Evolutionary conservation across 1,284 basidiomycete genomes (phyloP).

Genomic region (Pterula multifida): DNA sequence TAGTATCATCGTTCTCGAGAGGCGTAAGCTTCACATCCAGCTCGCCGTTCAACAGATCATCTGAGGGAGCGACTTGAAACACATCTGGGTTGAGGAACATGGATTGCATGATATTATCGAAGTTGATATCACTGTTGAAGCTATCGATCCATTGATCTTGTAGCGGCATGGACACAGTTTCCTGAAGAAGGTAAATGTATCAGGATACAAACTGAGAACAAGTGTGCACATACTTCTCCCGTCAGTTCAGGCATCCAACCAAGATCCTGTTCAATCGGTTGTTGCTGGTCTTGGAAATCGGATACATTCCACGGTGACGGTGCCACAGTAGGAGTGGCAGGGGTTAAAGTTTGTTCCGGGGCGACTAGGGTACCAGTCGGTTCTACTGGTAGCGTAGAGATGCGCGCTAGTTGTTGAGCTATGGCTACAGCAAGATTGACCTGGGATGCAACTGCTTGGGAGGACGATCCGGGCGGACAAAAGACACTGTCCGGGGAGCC

Average conservation of each 20-base stretch:
- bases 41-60: neutral
- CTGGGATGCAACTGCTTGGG: neutral
- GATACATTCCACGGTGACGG: neutral
- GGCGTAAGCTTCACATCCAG: neutral
- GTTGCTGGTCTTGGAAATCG: no score
- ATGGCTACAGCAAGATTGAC: conserved; percentile 9
- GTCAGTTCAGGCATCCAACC: no score
- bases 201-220: no score
- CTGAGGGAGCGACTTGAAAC: neutral
- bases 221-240: no score
- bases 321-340: neutral
- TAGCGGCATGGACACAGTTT: no score
- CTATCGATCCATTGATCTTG: no score
- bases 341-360: neutral
- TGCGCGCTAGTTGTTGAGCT: conserved; percentile 2
- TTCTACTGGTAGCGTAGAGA: neutral
- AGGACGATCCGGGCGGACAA: neutral
- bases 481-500: conserved; percentile 18
- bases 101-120: no score
- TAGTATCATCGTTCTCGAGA: neutral
- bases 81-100: neutral
- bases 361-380: neutral
- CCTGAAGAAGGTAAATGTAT: no score
- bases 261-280: no score
- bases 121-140: no score